These are phyloP conservation scores for Xylaria polymorpha DNA, from an alignment of 2,329 filamentous ascomycete genomes.

Conservation along the genomic window DNA sequence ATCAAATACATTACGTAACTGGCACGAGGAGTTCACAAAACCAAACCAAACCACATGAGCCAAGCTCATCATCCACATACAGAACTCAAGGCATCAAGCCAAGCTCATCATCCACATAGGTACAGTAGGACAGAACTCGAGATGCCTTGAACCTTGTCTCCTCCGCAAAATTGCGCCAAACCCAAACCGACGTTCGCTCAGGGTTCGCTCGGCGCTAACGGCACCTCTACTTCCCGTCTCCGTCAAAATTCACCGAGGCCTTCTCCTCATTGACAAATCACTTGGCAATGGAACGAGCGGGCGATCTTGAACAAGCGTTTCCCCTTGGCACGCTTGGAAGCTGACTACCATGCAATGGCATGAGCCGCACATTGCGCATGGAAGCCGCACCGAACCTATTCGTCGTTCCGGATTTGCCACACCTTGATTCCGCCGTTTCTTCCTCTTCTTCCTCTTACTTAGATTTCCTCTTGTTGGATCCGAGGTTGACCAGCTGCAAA, in stretches of 20 bases:
- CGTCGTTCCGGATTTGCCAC: constrained; percentile 14
- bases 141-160: neutral
- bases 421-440: constrained; percentile 20
- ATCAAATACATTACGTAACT: too few species aligned
- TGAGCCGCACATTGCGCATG: constrained; percentile 15
- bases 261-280: constrained; percentile 32
- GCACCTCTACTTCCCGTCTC: constrained; percentile 2
- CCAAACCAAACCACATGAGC: neutral
- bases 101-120: too few species aligned
- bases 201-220: neutral
- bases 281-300: constrained; percentile 15
- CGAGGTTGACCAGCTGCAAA: constrained; percentile 15
- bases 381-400: constrained; percentile 23
- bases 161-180: neutral
- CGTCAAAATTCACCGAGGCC: neutral
- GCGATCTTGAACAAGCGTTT: constrained; percentile 15
- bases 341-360: constrained; percentile 9
- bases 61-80: too few species aligned
- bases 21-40: too few species aligned
- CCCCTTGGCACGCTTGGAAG: constrained; percentile 13
- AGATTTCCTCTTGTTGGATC: constrained; percentile 11
- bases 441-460: constrained; percentile 11
- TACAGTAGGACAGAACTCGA: neutral
- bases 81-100: too few species aligned
- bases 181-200: constrained; percentile 1